Base-by-base conservation (phyloP, 2,329 filamentous ascomycete species). In the Nemania sp. region DNA sequence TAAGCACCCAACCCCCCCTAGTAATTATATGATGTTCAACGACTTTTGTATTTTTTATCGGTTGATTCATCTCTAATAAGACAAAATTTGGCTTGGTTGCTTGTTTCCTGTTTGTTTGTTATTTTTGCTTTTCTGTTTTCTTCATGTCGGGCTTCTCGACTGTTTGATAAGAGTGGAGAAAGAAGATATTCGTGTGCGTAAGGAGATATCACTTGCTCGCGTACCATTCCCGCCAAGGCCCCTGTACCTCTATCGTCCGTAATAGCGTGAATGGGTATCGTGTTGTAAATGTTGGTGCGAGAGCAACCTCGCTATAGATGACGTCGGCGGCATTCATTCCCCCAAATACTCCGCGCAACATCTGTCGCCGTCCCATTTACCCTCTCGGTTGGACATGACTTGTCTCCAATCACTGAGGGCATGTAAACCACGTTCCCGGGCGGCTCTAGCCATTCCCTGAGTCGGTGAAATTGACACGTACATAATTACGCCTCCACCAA, bases 401-500 rank as follows among this genome's bases (percentile, higher is more conserved):
- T 41, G 35, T 59, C 47, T 63, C 53, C 6, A 27, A 64, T 18
- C 41, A 57, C 41, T 55, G 43, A 66, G 32, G 20, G 32, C n/a
- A 35, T 43, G 20, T 29, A 38, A 49, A 26, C 26, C 47, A 11
- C 63, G 32, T 38, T 26, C 26, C 10, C 61, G 41, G 45, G 54
- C 52, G 53, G 26, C 32, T 56, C 51, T 43, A 45, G 18, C 61
- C 55, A 65, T 10, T 67, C 55, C 32, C 61, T 52, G 52, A 62
- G 69, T 68, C 63, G 68, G 73, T 70, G 71, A 67, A 66, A 72
- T 73, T 74, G 72, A 74, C 70, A 71, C 70, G 69, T 75, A 62
- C 73, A 75, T 73, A 70, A 73, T 71, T 72, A 73, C 67, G 67
- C 71, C 68, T 73, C 68, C 71, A 66, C 73, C 72, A 68, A 61